Evolutionary conservation across 495 filamentous ascomycete species (phyloP), one percentile per base, ranked within the genome.

Genomic region (Podospora fimiseda): DNA sequence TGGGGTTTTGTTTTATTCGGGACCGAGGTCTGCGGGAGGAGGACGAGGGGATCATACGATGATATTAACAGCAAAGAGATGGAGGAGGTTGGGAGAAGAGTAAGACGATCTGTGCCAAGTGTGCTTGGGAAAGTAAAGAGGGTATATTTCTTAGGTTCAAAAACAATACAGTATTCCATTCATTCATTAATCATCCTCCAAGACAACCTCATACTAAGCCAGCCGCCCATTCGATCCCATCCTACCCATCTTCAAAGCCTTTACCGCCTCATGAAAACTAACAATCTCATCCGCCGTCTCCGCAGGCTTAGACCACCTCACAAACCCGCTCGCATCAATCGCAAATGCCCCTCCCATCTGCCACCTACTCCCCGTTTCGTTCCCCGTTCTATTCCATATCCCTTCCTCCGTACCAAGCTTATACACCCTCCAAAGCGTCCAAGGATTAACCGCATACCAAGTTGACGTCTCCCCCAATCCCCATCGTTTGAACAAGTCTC

Each of bases 401-500:
- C 27, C 27, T 11, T 33, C 27, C 11, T 33, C 27, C 5, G 27
- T 33, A 6, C 27, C 27, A 5, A 33, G 27, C 1, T 20, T 62
- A 49, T 70, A 79, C 33, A 82, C 20, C 24, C 59, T 62, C 49
- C 64, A 60, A 6, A 74, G 76, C 41, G 54, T 69, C 22, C 49
- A 11, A 33, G 27, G 27, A 33, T 33, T 30, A 19, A 80, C 42
- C n/a, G 76, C 69, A 57, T 82, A 78, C 75, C 74, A 79, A 15
- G 71, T 71, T 4, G 60, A 70, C 2, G 68, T 69, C 0, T 71
- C 59, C 22, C 78, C 77, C 6, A 85, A 65, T 1, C 81, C 78
- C 77, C 76, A 84, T 3, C 59, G 51, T 2, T 74, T 68, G 60
- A 77, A 83, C 4, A 76, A 59, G 43, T 75, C 67, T 14, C 78